Conservation (phyloP, 176 grass and related monocot genomes). For the Tuctoria greenei region DNA sequence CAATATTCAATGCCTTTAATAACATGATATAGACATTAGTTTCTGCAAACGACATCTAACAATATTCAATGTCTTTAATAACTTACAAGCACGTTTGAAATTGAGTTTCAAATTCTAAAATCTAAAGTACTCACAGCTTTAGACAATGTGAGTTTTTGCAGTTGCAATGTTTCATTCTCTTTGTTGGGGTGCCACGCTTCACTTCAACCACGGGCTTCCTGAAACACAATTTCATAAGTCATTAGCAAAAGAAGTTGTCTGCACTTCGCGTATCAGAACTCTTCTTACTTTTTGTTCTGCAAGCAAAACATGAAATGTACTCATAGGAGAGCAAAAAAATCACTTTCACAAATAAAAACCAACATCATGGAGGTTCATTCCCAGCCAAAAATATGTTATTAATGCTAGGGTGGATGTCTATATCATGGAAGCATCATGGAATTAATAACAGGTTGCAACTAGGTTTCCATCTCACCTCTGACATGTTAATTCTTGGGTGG, state of each 20-base stretch:
- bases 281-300: conserved; percentile 11
- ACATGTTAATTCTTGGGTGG: not conserved
- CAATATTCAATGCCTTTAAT: not conserved
- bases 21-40: conserved; percentile 17
- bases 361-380: conserved; percentile 11
- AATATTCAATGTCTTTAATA: conserved; percentile 23
- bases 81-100: not conserved
- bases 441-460: not conserved
- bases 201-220: conserved; percentile 47
- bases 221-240: conserved; percentile 22
- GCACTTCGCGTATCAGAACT: not conserved
- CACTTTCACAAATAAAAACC: conserved; percentile 2
- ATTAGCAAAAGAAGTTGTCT: conserved; percentile 14
- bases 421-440: no score
- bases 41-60: conserved; percentile 2
- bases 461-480: not conserved
- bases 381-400: not conserved
- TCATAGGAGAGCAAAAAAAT: conserved; percentile 13
- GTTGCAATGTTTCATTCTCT: conserved; percentile 73
- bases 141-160: conserved; percentile 72
- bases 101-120: conserved; percentile 1
- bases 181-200: conserved; percentile 46
- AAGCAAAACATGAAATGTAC: conserved; percentile 13
- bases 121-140: conserved; percentile 57
- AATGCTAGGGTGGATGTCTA: not conserved